Evolutionary conservation across 2,329 filamentous ascomycete species (phyloP).

Genomic region (Monascus ruber): DNA sequence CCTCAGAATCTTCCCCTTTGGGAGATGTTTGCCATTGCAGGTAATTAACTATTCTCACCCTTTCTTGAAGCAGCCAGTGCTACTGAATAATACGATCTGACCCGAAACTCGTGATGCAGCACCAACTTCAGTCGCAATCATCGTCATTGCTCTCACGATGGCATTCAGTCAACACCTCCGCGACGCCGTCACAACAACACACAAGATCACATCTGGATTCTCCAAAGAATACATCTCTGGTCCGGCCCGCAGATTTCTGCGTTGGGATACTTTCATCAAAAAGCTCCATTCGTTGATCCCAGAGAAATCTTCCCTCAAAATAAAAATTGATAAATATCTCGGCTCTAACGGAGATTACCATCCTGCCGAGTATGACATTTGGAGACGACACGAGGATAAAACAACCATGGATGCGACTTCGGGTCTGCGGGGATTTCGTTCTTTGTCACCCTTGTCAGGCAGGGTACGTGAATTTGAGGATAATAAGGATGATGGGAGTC

Average conservation of each 20-base stretch:
- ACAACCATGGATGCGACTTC: no score
- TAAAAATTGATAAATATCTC: conserved; percentile 16
- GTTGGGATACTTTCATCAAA: conserved; percentile 3
- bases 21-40: conserved; percentile 17
- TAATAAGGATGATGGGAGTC: no score
- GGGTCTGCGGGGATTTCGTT: no score
- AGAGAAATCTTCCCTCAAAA: conserved; percentile 11
- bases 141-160: conserved; percentile 40
- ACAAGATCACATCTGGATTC: conserved; percentile 13
- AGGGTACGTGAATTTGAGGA: no score
- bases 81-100: not conserved
- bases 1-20: conserved; percentile 24
- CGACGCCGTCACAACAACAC: conserved; percentile 11
- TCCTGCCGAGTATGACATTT: conserved; percentile 20
- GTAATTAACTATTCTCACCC: conserved; percentile 5
- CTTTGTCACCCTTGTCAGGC: no score
- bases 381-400: conserved; percentile 14
- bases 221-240: conserved; percentile 12
- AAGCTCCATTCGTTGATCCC: conserved; percentile 4
- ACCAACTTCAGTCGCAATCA: conserved; percentile 40
- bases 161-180: conserved; percentile 39
- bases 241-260: conserved; percentile 9
- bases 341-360: conserved; percentile 9
- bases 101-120: conserved; percentile 5
- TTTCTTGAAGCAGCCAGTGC: not conserved